phyloP scores from a whole-genome alignment of 1,284 basidiomycete genomes.

The Leccinum pachyderme region DNA sequence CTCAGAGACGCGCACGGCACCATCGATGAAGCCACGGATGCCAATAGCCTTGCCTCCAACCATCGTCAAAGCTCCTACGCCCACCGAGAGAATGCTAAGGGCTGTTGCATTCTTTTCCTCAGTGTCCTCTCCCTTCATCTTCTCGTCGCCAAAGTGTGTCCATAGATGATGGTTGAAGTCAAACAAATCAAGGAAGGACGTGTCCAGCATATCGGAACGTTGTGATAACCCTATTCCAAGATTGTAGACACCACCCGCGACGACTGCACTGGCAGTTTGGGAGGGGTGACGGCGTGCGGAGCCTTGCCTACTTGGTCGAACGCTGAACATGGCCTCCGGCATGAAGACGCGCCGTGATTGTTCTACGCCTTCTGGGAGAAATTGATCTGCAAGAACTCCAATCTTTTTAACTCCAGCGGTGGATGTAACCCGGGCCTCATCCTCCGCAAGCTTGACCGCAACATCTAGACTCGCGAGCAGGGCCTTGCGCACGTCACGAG shows the following conservation, averaged over 20 bases:
- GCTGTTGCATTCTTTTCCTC: constrained; percentile 61
- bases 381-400: constrained; percentile 68
- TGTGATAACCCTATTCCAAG: constrained; percentile 75
- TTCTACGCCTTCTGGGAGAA: constrained; percentile 83
- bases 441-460: constrained; percentile 80
- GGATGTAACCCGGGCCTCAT: constrained; percentile 77
- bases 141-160: constrained; percentile 57
- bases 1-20: constrained; percentile 71
- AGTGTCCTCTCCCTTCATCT: constrained; percentile 39
- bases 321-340: constrained; percentile 93
- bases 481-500: constrained; percentile 76
- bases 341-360: constrained; percentile 83
- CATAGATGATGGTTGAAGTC: constrained; percentile 83
- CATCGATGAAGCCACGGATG: constrained; percentile 75
- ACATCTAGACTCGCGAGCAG: constrained; percentile 83
- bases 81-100: constrained; percentile 73
- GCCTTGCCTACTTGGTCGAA: constrained; percentile 48
- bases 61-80: constrained; percentile 86
- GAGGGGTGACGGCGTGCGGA: constrained; percentile 45
- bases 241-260: constrained; percentile 70
- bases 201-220: constrained; percentile 68
- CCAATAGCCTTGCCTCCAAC: constrained; percentile 81
- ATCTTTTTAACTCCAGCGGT: constrained; percentile 70
- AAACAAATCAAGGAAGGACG: constrained; percentile 81
- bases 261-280: constrained; percentile 49